Evolutionary conservation across 139 green algal genomes (phyloP).

Genomic region (Spirogloea muscicola): DNA sequence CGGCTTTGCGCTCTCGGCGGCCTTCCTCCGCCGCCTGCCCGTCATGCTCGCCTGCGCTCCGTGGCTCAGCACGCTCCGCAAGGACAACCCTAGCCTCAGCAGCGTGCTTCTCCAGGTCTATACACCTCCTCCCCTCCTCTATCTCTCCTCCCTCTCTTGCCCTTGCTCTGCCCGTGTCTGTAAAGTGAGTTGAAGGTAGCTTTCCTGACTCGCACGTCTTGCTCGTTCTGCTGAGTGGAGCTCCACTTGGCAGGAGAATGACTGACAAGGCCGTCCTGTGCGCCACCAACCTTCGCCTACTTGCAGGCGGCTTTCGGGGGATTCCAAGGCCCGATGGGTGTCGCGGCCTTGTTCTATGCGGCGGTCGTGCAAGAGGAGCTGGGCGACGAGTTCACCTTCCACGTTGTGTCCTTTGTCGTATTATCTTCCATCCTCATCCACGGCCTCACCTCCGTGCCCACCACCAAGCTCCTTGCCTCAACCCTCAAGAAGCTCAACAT

Average conservation of each 20-base stretch:
- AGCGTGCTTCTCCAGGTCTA: no score
- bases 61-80: no score
- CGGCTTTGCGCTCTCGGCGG: background rate
- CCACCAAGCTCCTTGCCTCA: constrained; percentile 6
- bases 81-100: no score
- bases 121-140: no score
- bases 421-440: constrained; percentile 22
- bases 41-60: constrained; percentile 4
- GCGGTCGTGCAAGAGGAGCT: constrained; percentile 11
- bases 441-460: constrained; percentile 12
- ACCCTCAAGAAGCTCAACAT: constrained; percentile 6
- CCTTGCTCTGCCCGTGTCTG: no score
- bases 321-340: constrained; percentile 30
- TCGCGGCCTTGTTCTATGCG: constrained; percentile 28
- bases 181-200: no score
- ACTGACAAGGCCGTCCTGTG: no score
- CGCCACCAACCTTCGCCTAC: background rate
- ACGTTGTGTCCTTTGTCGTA: constrained; percentile 35
- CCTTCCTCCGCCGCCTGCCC: constrained; percentile 20
- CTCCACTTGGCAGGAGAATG: no score
- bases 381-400: constrained; percentile 6
- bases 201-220: no score
- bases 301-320: constrained; percentile 30
- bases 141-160: no score
- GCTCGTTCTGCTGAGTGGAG: no score